Evolutionary conservation across 306 rosid genomes (phyloP).

Genomic region (Inga leiocalycina): DNA sequence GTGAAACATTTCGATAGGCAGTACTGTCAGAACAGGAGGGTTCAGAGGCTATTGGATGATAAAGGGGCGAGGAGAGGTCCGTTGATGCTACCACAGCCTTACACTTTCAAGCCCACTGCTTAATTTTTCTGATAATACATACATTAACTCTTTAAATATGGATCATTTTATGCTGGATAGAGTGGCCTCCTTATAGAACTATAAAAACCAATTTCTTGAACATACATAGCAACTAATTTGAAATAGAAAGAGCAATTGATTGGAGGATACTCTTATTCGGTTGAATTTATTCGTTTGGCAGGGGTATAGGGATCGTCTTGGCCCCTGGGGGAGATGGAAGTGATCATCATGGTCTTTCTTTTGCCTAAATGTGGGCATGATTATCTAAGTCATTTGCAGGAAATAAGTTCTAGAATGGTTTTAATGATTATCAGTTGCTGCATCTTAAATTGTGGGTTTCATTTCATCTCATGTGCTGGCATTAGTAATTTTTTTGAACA

Average conservation of each 20-base stretch:
- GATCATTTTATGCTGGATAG: not conserved
- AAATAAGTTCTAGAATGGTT: slow-evolving; percentile 23
- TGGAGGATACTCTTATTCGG: slow-evolving; percentile 35
- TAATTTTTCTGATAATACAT: not conserved
- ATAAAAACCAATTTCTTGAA: not conserved
- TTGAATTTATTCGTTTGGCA: slow-evolving; percentile 51
- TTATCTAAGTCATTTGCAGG: slow-evolving; percentile 19
- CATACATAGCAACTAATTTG: not conserved
- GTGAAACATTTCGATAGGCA: slow-evolving; percentile 94
- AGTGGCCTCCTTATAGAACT: not conserved
- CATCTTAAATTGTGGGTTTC: not conserved
- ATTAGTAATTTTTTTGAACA: slow-evolving; percentile 1
- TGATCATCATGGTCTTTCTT: slow-evolving; percentile 17
- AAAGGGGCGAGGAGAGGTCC: slow-evolving; percentile 35
- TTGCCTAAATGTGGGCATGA: slow-evolving; percentile 35
- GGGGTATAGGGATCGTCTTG: slow-evolving; percentile 32
- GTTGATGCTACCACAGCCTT: slow-evolving; percentile 58
- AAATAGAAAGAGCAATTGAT: slow-evolving; percentile 9
- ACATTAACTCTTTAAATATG: not conserved
- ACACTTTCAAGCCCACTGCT: slow-evolving; percentile 40
- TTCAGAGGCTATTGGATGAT: slow-evolving; percentile 91
- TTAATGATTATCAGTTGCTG: slow-evolving; percentile 18
- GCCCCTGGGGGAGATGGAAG: slow-evolving; percentile 23
- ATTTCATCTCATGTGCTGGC: slow-evolving; percentile 12
- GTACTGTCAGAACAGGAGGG: slow-evolving; percentile 72